Base-by-base conservation (phyloP, 495 filamentous ascomycete species). In the Penicillium antarcticum region DNA sequence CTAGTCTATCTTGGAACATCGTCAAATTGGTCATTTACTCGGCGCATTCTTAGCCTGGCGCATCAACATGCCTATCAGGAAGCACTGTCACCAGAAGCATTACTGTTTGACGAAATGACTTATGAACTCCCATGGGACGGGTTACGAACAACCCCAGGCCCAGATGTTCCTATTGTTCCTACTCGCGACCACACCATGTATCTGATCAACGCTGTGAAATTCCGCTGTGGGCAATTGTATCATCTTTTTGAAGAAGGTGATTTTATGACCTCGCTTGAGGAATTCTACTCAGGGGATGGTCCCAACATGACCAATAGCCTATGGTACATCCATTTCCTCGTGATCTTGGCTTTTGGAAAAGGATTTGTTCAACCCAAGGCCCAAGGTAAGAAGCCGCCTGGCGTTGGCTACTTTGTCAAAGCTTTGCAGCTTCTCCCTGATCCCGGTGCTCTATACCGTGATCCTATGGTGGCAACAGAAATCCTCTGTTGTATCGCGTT, bases 21-120 rank as follows among this genome's bases (percentile, higher is more conserved):
- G 5, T 76, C 73, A 1, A 75, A 74, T 47, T 76, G 73, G 73
- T 69, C 70, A n/a, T 75, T 76, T 50, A 67, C 67, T 18, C 64
- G 71, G 19, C 64, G 68, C 32, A 62, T 73, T 11, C 52, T 76
- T 18, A 69, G 69, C 37, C 53, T 71, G 45, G 70, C 63, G 12
- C 70, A 76, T 33, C 67, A 70, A 23, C 59, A 67, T 34, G 48
- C 74, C 1, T 69, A 70, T 34, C 58, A 67, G 5, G 52, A 65
- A 23, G 57, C 67, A 1, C 55, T 74, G 2, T 66, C 68, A 12
- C 62, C 70, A 13, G 69, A 60, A 5, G 60, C 57, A 14, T 55
- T 74, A 17, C 46, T 70, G 10, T 76, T 74, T 34, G 73, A 75
- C 29, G 67, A 64, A 12, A 53, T 61, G 5, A 64, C 66, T 3